Evolutionary conservation across 2,329 filamentous ascomycete genomes (phyloP).

Genomic region (Apiospora phragmitis): DNA sequence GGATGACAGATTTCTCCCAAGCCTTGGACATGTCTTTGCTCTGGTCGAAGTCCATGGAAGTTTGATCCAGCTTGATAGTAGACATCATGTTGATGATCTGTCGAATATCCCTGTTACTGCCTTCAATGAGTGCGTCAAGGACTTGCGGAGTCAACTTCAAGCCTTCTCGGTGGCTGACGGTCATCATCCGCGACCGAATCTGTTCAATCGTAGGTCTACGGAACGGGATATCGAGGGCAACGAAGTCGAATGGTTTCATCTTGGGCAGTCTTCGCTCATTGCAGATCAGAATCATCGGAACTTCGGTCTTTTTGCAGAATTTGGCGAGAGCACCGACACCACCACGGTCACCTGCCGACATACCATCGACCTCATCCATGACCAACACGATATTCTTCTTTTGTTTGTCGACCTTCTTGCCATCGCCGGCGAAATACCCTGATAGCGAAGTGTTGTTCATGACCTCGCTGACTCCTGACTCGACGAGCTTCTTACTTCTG

Average conservation of each 20-base stretch:
- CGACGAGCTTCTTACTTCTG: constrained; percentile 93
- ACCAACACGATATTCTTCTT: constrained; percentile 96
- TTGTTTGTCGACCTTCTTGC: constrained; percentile 72
- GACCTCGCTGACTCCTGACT: constrained; percentile 83
- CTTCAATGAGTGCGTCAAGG: constrained; percentile 91
- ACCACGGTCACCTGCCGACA: constrained; percentile 95
- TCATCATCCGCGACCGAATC: constrained; percentile 89
- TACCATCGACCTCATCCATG: constrained; percentile 99
- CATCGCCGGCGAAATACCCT: constrained; percentile 85
- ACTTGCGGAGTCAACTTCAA: constrained; percentile 81
- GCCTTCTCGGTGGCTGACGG: constrained; percentile 89
- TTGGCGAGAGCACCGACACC: constrained; percentile 93
- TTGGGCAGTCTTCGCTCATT: constrained; percentile 91
- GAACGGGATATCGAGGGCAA: constrained; percentile 84
- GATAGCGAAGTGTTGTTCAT: constrained; percentile 91
- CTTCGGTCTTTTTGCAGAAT: constrained; percentile 90
- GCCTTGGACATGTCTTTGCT: constrained; percentile 94
- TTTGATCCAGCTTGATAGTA: constrained; percentile 85
- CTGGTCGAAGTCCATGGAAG: constrained; percentile 77
- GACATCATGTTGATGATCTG: constrained; percentile 99
- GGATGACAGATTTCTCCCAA: constrained; percentile 95
- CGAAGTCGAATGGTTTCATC: constrained; percentile 96
- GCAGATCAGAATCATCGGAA: constrained; percentile 96
- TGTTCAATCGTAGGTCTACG: constrained; percentile 86
- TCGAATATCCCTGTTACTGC: constrained; percentile 91